These are phyloP conservation scores for Vicia faba DNA, from an alignment of 306 rosid genomes.

Conservation along the genomic window DNA sequence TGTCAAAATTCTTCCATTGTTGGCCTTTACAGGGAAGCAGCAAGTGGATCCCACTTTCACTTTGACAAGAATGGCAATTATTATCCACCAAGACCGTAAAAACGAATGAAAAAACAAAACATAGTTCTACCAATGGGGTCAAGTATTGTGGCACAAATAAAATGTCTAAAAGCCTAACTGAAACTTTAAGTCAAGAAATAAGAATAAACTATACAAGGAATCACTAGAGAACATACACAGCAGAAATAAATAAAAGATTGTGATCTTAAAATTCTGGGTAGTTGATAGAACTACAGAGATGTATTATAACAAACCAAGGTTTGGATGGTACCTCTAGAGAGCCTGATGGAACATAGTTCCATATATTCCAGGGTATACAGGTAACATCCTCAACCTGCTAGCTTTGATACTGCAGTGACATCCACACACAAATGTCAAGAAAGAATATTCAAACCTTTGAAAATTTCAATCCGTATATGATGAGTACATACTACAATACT, in stretches of 20 bases:
- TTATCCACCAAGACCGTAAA: background rate
- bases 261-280: background rate
- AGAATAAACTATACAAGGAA: no score
- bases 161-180: background rate
- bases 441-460: background rate
- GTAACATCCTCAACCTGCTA: conserved; percentile 22
- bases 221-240: no score
- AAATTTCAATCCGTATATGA: background rate
- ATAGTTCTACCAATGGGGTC: background rate
- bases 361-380: conserved; percentile 24
- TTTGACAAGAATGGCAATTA: background rate
- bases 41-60: background rate
- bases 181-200: no score
- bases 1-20: background rate
- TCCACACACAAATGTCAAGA: conserved; percentile 15
- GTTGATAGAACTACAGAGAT: conserved; percentile 10
- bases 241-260: background rate
- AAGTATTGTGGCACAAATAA: background rate
- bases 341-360: conserved; percentile 22
- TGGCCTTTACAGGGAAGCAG: background rate
- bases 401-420: conserved; percentile 30
- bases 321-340: conserved; percentile 28
- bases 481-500: background rate
- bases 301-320: conserved; percentile 18
- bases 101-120: background rate